These are phyloP conservation scores for Triglochin maritima DNA, from an alignment of 106 monocot genomes.

Conservation along the genomic window DNA sequence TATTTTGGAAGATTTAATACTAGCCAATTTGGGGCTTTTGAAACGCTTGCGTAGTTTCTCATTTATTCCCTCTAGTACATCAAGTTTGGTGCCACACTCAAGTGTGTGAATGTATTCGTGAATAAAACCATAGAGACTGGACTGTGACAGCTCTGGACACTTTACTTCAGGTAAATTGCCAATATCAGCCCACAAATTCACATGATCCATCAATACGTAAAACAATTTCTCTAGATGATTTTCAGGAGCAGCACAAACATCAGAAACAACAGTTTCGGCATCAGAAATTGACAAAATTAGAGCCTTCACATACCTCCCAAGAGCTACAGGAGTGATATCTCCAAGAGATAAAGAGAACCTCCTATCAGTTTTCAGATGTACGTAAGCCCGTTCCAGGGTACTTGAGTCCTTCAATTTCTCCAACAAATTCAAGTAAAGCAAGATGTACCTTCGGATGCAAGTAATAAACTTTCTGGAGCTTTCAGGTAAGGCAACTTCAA, in stretches of 20 bases:
- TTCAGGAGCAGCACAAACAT: conserved; percentile 30
- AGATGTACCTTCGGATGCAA: conserved; percentile 85
- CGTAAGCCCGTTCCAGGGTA: conserved; percentile 83
- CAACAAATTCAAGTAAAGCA: conserved; percentile 76
- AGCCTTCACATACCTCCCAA: conserved; percentile 82
- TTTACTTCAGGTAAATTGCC: conserved; percentile 73
- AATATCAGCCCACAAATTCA: conserved; percentile 63
- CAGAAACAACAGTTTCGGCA: conserved; percentile 20
- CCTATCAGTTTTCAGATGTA: conserved; percentile 81
- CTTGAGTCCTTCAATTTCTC: conserved; percentile 63
- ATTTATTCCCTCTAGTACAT: conserved; percentile 75
- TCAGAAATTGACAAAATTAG: conserved; percentile 43
- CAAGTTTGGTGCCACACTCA: conserved; percentile 52
- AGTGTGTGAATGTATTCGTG: conserved; percentile 72
- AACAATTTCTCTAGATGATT: conserved; percentile 79
- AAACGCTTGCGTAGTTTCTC: conserved; percentile 92
- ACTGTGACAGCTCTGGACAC: conserved; percentile 58
- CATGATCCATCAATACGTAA: conserved; percentile 77
- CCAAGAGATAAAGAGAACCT: conserved; percentile 75
- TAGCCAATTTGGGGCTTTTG: conserved; percentile 82
- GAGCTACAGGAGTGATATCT: conserved; percentile 70
- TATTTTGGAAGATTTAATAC: conserved; percentile 43
- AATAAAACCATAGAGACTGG: conserved; percentile 49
- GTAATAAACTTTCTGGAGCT: conserved; percentile 98
- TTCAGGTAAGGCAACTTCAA: conserved; percentile 88